These are phyloP conservation scores for Candolleomyces eurysporus DNA, from an alignment of 768 basidiomycete species.

Conservation along the genomic window DNA sequence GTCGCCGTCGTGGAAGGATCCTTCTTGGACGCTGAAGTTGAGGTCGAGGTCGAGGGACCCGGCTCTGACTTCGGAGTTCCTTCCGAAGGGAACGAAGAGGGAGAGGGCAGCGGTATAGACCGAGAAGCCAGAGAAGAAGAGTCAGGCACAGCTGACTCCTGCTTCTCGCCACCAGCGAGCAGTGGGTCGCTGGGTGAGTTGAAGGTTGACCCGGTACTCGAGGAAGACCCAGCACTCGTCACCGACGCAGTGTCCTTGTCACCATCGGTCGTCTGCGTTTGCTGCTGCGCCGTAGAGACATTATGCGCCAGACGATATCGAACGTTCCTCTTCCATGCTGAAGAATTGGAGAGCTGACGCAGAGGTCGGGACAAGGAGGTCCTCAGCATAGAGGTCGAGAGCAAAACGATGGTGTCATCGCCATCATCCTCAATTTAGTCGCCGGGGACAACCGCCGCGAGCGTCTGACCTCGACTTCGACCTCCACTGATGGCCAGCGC, in stretches of 20 bases:
- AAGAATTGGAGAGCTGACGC: slow-evolving; percentile 27
- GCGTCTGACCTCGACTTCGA: too few relatives aligned
- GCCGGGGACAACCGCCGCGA: neutral
- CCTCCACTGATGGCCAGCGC: too few relatives aligned
- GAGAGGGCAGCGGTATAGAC: neutral
- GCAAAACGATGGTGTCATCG: neutral
- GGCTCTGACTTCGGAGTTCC: neutral
- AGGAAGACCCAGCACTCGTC: neutral
- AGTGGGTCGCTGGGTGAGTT: neutral
- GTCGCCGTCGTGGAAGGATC: neutral
- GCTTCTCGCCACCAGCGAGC: neutral
- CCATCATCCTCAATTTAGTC: neutral
- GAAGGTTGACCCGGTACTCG: neutral
- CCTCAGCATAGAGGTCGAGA: slow-evolving; percentile 28
- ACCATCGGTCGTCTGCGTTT: neutral
- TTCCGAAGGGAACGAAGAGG: neutral
- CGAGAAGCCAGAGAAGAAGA: neutral
- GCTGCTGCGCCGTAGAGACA: neutral
- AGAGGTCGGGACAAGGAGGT: slow-evolving; percentile 23
- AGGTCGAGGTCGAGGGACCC: neutral
- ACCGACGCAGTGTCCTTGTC: neutral
- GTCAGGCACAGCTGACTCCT: too few relatives aligned
- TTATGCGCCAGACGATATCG: neutral
- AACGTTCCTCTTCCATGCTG: slow-evolving; percentile 21
- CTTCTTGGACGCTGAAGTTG: neutral